These are phyloP conservation scores for Elsinoe batatas DNA, from an alignment of 2,329 filamentous ascomycete genomes.

Conservation along the genomic window DNA sequence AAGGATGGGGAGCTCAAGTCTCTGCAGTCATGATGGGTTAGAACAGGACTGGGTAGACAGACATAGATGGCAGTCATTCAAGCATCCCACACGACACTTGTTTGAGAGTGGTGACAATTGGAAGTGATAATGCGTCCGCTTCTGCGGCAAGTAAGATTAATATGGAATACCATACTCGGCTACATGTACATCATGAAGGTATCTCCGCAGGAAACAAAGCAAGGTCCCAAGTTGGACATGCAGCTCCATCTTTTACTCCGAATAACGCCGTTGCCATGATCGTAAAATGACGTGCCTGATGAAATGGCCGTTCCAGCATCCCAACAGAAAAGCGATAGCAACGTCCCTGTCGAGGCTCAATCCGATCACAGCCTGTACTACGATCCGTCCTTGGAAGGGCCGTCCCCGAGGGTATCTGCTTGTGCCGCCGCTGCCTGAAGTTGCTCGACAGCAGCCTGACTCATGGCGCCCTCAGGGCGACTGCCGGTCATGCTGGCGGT, in stretches of 20 bases:
- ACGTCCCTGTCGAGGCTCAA: too few relatives aligned
- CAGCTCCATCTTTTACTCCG: background rate
- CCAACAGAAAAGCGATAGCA: too few relatives aligned
- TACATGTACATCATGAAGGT: conserved; percentile 2
- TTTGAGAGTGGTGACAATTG: too few relatives aligned
- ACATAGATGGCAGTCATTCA: too few relatives aligned
- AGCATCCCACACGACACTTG: too few relatives aligned
- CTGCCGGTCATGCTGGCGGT: conserved; percentile 10
- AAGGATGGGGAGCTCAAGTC: conserved; percentile 74
- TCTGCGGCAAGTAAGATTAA: too few relatives aligned
- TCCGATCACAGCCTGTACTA: background rate
- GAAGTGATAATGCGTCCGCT: too few relatives aligned
- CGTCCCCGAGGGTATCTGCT: conserved; percentile 13
- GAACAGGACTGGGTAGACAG: too few relatives aligned
- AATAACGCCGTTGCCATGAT: background rate
- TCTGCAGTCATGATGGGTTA: conserved; percentile 14
- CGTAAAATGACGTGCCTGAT: background rate
- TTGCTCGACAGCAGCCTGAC: conserved; percentile 24
- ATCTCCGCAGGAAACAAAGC: background rate
- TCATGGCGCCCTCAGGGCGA: conserved; percentile 27
- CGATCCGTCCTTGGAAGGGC: background rate
- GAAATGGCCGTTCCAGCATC: too few relatives aligned
- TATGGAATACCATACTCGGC: background rate
- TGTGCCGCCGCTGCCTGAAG: conserved; percentile 29
- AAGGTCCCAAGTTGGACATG: background rate